A percentile compares a stretch with the other conserved stretches of the same genome.
Conservation (phyloP, 345 rosid genomes). For the Hevea brasiliensis region DNA sequence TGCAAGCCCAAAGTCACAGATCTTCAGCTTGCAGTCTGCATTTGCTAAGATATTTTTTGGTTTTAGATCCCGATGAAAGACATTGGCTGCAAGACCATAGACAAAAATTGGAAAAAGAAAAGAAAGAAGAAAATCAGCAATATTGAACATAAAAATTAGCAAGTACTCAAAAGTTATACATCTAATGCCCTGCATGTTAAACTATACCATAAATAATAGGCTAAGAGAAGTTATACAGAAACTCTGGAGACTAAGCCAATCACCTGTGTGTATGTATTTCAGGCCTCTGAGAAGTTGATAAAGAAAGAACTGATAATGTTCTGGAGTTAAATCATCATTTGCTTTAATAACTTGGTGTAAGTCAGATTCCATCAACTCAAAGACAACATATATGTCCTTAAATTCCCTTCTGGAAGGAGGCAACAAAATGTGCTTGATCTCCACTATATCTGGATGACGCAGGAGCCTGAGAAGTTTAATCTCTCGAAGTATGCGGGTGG, state of each 20-base stretch:
- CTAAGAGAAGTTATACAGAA: constrained; percentile 2
- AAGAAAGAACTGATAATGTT: constrained; percentile 87
- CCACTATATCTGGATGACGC: constrained; percentile 90
- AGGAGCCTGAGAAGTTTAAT: constrained; percentile 82
- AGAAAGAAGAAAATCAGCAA: not conserved
- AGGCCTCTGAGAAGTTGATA: constrained; percentile 95
- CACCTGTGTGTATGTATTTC: constrained; percentile 96
- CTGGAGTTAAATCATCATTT: constrained; percentile 87
- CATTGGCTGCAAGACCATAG: constrained; percentile 58
- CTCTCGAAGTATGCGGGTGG: constrained; percentile 89
- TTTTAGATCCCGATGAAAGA: constrained; percentile 88
- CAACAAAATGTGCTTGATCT: constrained; percentile 86
- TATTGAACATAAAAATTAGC: not conserved
- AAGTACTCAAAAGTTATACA: not conserved
- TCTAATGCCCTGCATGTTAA: not conserved
- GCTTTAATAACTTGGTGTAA: constrained; percentile 92
- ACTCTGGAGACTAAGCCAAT: not conserved
- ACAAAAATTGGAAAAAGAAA: not conserved
- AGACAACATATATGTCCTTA: constrained; percentile 83
- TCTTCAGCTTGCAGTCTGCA: constrained; percentile 94
- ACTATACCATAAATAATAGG: not conserved
- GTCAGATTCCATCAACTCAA: constrained; percentile 92
- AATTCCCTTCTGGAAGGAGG: constrained; percentile 91
- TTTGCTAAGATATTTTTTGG: constrained; percentile 93
- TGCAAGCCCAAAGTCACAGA: constrained; percentile 98